phyloP scores from a whole-genome alignment of 2,329 filamentous ascomycete genomes.

The Penicillium vulpinum region DNA sequence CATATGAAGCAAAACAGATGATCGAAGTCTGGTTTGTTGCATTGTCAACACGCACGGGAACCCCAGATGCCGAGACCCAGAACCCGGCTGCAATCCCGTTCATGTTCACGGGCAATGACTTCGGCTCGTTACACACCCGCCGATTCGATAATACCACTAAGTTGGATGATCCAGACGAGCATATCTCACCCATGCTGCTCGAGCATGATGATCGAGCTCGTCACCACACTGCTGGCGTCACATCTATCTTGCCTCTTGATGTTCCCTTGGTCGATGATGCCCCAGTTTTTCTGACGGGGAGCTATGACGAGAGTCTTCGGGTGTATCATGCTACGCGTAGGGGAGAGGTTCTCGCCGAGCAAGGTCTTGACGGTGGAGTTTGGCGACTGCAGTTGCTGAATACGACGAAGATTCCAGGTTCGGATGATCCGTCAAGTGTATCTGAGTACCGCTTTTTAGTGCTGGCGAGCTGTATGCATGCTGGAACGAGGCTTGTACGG shows the following conservation, averaged over 20 bases:
- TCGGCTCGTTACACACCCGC: constrained; percentile 37
- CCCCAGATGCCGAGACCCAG: neutral
- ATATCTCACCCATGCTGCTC: constrained; percentile 18
- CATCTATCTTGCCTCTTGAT: constrained; percentile 73
- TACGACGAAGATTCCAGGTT: neutral
- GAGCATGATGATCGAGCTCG: constrained; percentile 51
- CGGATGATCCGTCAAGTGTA: constrained; percentile 5
- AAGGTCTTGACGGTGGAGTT: constrained; percentile 74
- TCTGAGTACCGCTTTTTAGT: constrained; percentile 48
- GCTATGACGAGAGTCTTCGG: constrained; percentile 83
- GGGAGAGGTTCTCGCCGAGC: constrained; percentile 60
- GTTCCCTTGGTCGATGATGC: constrained; percentile 44
- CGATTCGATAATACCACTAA: constrained; percentile 28
- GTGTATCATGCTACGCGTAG: constrained; percentile 50
- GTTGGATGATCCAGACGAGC: constrained; percentile 13
- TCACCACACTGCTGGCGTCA: constrained; percentile 79
- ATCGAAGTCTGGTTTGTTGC: constrained; percentile 47
- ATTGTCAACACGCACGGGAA: constrained; percentile 21
- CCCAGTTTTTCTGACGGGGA: constrained; percentile 74
- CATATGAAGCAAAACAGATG: constrained; percentile 31
- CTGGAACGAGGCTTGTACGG: constrained; percentile 68
- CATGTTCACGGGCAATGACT: constrained; percentile 44
- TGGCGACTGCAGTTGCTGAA: constrained; percentile 72
- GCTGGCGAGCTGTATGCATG: constrained; percentile 94
- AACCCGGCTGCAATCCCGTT: constrained; percentile 18